Evolutionary conservation across 495 filamentous ascomycete species (phyloP).

Genomic region (Tetracladium marchalianum): DNA sequence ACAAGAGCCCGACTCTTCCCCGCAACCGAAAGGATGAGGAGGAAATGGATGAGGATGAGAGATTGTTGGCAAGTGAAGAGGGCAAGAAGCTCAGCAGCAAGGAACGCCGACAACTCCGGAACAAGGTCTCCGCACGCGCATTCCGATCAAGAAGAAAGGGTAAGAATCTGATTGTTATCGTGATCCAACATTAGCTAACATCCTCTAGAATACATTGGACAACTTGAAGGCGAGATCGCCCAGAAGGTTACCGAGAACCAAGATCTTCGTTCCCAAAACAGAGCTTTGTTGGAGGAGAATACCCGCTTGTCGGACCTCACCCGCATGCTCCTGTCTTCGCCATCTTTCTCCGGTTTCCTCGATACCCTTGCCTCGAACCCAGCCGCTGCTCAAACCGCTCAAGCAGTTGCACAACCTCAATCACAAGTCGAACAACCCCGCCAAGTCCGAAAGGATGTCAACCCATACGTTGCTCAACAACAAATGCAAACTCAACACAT

Average conservation of each 20-base stretch:
- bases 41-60: slow-evolving; percentile 97
- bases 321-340: slow-evolving; percentile 73
- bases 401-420: slow-evolving; percentile 14
- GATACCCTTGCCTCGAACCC: slow-evolving; percentile 56
- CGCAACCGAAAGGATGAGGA: slow-evolving; percentile 75
- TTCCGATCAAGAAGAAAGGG: slow-evolving; percentile 96
- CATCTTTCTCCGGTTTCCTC: slow-evolving; percentile 76
- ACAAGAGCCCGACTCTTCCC: slow-evolving; percentile 32
- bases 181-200: slow-evolving; percentile 33
- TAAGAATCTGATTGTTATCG: slow-evolving; percentile 34
- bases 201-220: slow-evolving; percentile 76
- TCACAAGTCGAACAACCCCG: slow-evolving; percentile 34
- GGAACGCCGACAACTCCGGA: slow-evolving; percentile 85
- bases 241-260: slow-evolving; percentile 59
- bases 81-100: slow-evolving; percentile 96
- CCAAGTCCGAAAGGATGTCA: slow-evolving; percentile 52
- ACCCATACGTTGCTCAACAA: slow-evolving; percentile 46
- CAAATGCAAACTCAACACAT: slow-evolving; percentile 50
- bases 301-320: slow-evolving; percentile 65
- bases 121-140: slow-evolving; percentile 95
- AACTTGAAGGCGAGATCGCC: slow-evolving; percentile 81
- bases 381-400: slow-evolving; percentile 23
- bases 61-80: slow-evolving; percentile 84
- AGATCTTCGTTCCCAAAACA: slow-evolving; percentile 64
- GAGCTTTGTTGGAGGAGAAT: slow-evolving; percentile 68